Base-by-base conservation (phyloP, 208 protist species). In the Crithidia brevicula region DNA sequence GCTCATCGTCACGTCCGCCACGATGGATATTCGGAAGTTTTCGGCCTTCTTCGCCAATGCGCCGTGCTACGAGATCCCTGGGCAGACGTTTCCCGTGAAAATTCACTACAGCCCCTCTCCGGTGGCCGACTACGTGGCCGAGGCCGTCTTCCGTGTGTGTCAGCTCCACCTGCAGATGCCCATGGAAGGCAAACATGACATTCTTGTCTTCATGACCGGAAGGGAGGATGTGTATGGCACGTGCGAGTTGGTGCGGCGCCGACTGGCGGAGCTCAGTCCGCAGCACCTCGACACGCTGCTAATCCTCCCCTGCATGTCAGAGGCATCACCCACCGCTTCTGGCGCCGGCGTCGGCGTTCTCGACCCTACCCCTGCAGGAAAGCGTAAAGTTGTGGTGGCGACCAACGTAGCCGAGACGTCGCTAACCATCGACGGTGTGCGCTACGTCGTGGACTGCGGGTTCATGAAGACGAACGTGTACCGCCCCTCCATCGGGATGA, bases 401-500 rank as follows among this genome's bases (percentile, higher is more conserved):
- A 99, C 99, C 22, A 99, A 99, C 81, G 99, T 99, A 61, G 99
- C 99, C 16, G 99, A 99, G 79, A 99, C 99, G 6, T 99, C 97
- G 16, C 80, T 99, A 0, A 99, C 98, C 18, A 98, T 99, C 27
- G 96, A 99, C 74, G 99, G 92, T n/a, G 88, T 98, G 57, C 81
- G 83, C 49, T 97, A 94, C 68, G 94, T 99, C 16, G 91, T 99
- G 23, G 98, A 99, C 75, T 85, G 81, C 59, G 99, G 99, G 18
- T 99, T 97, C 84, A 97, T 92, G 86, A 99, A 99, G 79, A 85
- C 99, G n/a, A 99, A 99, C 83, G 93, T 99, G 4, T 99, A 98
- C 77, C 98, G 99, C 64, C 96, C 98, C 4, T 90, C 88, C 38
- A 90, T 99, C 27, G 98, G 97, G 9, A 99, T 99, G 94, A 98